Conservation (phyloP, 148 eudicot species). For the Cornus kousa region DNA sequence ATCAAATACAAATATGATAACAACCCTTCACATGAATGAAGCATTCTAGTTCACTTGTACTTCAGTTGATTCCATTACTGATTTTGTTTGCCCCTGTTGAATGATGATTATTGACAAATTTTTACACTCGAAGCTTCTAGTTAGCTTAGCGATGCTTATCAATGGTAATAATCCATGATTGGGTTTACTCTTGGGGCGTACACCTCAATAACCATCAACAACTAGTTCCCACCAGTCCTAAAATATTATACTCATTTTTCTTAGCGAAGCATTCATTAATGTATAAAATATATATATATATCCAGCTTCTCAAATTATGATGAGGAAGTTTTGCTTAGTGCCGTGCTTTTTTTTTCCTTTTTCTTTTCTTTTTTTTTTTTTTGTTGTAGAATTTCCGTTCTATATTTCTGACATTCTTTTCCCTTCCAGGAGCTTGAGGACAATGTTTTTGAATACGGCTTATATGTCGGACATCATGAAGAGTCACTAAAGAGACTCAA, state of each 20-base stretch:
- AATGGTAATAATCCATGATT: not conserved
- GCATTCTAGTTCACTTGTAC: too few relatives aligned
- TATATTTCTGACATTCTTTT: constrained; percentile 4
- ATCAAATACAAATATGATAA: not conserved
- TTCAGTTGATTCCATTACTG: not conserved
- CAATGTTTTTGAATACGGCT: constrained; percentile 16
- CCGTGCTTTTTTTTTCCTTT: not conserved
- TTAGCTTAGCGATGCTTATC: not conserved
- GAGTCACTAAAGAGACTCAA: constrained; percentile 15
- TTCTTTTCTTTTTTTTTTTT: too few relatives aligned
- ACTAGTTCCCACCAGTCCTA: not conserved
- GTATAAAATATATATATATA: not conserved
- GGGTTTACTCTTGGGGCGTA: not conserved
- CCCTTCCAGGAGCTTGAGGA: constrained; percentile 41
- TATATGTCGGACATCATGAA: constrained; percentile 18
- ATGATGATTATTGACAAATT: not conserved
- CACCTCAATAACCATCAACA: not conserved
- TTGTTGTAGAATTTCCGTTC: not conserved
- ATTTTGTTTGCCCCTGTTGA: too few relatives aligned
- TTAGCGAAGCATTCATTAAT: not conserved
- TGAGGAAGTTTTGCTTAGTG: not conserved
- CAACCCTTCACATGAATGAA: too few relatives aligned
- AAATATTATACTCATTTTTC: not conserved
- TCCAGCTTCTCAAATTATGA: not conserved
- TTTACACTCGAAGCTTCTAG: not conserved